Conservation (phyloP, 306 rosid species). For the Fragaria vesca region DNA sequence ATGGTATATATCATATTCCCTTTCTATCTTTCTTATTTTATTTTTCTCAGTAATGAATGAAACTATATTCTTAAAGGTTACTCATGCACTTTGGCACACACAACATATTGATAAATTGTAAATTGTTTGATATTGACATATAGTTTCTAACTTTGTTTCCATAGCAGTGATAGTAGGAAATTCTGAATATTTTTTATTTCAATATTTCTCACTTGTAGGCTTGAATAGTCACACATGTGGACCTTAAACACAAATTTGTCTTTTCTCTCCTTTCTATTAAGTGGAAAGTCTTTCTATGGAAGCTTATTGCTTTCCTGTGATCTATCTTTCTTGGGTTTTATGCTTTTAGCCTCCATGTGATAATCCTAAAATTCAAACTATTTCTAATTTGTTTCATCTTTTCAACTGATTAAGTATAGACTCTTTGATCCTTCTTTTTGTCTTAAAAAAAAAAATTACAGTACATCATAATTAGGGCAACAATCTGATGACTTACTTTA, state of each 20-base stretch:
- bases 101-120: neutral
- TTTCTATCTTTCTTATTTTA: constrained; percentile 11
- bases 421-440: neutral
- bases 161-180: constrained; percentile 5
- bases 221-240: neutral
- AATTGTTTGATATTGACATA: neutral
- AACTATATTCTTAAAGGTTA: neutral
- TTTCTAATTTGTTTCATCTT: neutral
- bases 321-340: neutral
- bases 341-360: neutral
- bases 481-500: neutral
- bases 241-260: neutral
- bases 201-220: neutral
- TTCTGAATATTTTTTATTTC: neutral
- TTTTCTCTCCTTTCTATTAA: neutral
- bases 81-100: neutral
- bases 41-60: neutral
- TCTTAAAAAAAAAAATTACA: neutral
- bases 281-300: neutral
- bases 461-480: neutral
- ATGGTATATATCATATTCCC: constrained; percentile 46
- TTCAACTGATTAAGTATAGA: neutral
- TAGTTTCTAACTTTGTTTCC: neutral
- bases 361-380: neutral
- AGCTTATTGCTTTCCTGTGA: constrained; percentile 1